A percentile compares a stretch with the other conserved stretches of the same genome.
Evolutionary conservation across 2,329 filamentous ascomycete genomes (phyloP).

Genomic region (Paraphaeosphaeria minitans): DNA sequence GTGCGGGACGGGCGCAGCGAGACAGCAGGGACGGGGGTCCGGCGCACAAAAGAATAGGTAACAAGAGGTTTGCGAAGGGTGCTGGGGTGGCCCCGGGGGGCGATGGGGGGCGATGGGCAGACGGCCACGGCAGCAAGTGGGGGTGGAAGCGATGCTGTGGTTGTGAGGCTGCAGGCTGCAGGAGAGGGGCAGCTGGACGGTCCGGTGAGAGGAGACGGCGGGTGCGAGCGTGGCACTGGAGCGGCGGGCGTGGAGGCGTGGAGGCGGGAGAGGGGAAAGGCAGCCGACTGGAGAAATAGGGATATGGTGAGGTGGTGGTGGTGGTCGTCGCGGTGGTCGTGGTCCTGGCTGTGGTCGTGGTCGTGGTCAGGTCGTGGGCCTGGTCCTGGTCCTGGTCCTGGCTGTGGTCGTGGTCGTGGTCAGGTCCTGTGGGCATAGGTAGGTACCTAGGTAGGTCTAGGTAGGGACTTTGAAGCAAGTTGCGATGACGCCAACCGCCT

Average conservation of each 20-base stretch:
- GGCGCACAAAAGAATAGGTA: slow-evolving; percentile 5
- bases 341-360: too few species aligned
- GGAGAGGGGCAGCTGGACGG: slow-evolving; percentile 8
- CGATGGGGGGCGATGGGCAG: not conserved
- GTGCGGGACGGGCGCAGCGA: slow-evolving; percentile 20
- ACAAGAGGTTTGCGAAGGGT: slow-evolving; percentile 18
- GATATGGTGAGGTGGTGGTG: slow-evolving; percentile 6
- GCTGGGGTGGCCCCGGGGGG: slow-evolving; percentile 25
- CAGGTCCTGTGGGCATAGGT: not conserved
- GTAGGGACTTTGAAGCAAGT: slow-evolving; percentile 2
- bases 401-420: too few species aligned
- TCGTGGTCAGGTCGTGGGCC: too few species aligned
- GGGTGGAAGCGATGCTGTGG: not conserved
- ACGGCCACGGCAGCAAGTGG: slow-evolving; percentile 16
- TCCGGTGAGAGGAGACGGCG: slow-evolving; percentile 1
- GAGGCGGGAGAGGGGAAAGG: too few species aligned
- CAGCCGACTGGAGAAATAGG: slow-evolving; percentile 1
- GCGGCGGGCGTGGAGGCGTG: not conserved
- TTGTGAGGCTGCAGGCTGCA: slow-evolving; percentile 19
- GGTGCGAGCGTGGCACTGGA: not conserved
- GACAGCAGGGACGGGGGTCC: slow-evolving; percentile 19
- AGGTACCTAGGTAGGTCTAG: too few species aligned
- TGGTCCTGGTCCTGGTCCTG: not conserved
- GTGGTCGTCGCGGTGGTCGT: not conserved
- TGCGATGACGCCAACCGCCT: slow-evolving; percentile 1